Base-by-base conservation (phyloP, 2,329 filamentous ascomycete genomes). In the Endoconidiophora laricicola region DNA sequence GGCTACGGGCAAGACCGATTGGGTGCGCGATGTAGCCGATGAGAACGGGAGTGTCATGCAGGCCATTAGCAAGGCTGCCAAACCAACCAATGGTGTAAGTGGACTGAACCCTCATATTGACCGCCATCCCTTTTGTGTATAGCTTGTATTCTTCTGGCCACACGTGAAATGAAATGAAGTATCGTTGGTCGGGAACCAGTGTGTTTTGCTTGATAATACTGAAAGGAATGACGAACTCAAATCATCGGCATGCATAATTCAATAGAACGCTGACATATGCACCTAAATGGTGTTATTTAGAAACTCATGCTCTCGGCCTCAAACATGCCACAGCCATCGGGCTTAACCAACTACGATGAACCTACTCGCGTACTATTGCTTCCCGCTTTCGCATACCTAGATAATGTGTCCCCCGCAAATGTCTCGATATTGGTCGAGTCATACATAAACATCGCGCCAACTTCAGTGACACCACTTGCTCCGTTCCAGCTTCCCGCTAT, bases 1-100 rank as follows among this genome's bases (percentile, higher is more conserved):
- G 14, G 91, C 86, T 22, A 98, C 91, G n/a, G 86, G 87, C 54
- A 94, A 95, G 74, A 75, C 81, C 23, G 91, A 98, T 65, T 98
- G 91, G 91, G 83, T 90, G 60, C 69, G 85, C 54, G 83, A 94
- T 67, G 85, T 94, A 43, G 78, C 76, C 51, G 84, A 96, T 60
- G 91, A 96, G 69, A 81, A 84, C 64, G 83, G 83, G 4, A 86
- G 81, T 61, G 73, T 90, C 29, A 90, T 90, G 84, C 71, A 86
- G 67, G 84, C 83, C 1, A 74, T 88, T 57, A 73, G 66, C 12
- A 68, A 68, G 49, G 70, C 71, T 1, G 66, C 70, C 9, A 72
- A 71, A 61, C 81, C 81, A 1, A 71, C 63, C 23, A 85, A 84
- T 55, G 83, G 83, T 52, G 83, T 86, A 66, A 62, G 76, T 69